phyloP scores from a whole-genome alignment of 352 stramenopile species.

The Globisporangium paddicum region DNA sequence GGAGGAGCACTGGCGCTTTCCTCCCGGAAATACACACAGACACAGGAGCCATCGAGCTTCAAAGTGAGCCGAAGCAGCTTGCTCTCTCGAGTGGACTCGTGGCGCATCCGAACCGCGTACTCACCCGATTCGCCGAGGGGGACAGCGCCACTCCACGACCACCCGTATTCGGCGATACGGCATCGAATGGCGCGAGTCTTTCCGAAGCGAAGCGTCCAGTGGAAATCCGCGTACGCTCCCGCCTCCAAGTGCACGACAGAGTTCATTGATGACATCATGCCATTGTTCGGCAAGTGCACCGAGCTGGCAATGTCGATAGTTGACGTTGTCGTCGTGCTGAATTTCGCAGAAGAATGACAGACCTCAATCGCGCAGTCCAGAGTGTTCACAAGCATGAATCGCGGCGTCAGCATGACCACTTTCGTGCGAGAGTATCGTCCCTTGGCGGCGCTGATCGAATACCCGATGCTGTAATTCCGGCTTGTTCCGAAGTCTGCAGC shows the following conservation, averaged over 20 bases:
- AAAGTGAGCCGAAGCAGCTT: conserved; percentile 77
- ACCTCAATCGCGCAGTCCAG: conserved; percentile 65
- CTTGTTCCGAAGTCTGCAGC: conserved; percentile 54
- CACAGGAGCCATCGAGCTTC: conserved; percentile 67
- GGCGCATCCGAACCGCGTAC: conserved; percentile 77
- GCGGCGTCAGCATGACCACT: conserved; percentile 82
- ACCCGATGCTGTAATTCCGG: conserved; percentile 75
- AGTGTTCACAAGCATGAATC: conserved; percentile 84
- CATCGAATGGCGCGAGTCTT: conserved; percentile 76
- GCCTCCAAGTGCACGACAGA: conserved; percentile 63
- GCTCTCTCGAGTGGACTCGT: conserved; percentile 74
- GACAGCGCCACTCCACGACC: conserved; percentile 82
- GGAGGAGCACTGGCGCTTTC: conserved; percentile 71
- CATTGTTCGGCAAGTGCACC: conserved; percentile 35
- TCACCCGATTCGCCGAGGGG: conserved; percentile 72
- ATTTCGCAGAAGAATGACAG: conserved; percentile 74
- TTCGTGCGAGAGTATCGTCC: conserved; percentile 82
- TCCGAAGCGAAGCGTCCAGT: conserved; percentile 69
- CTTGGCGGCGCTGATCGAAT: conserved; percentile 71
- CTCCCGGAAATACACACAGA: conserved; percentile 82
- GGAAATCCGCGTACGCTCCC: conserved; percentile 79
- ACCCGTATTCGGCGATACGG: conserved; percentile 65
- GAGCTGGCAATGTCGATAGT: conserved; percentile 36
- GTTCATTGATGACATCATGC: conserved; percentile 60
- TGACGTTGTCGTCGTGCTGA: conserved; percentile 26